Base-by-base conservation (phyloP, 2,329 filamentous ascomycete species). In the Septoria petroselini region DNA sequence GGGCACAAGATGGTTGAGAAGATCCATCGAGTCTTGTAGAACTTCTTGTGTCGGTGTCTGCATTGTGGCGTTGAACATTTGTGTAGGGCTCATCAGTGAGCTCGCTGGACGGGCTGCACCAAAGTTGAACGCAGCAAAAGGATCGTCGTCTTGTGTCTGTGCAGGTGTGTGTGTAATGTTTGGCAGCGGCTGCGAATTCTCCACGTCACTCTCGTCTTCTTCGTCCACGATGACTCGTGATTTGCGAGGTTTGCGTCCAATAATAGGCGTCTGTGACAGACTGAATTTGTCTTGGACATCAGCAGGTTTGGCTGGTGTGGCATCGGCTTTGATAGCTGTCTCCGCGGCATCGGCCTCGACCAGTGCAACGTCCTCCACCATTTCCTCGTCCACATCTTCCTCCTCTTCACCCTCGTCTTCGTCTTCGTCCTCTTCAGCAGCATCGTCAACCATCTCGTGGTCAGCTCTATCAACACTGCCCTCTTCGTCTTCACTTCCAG, bases 21-120 rank as follows among this genome's bases (percentile, higher is more conserved):
- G 59, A 35, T 64, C 67, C 34, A 69, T 54, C 6, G 77, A 79
- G 54, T 79, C 75, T 54, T 71, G 61, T 42, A 64, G 64, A 6
- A 58, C 62, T 1, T 55, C 50, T 47, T 67, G 65, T n/a, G 65
- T 62, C 7, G 64, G 65, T 2, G 62, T 65, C 37, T 65, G 63
- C 65, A 67, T 67, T 2, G 65, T 67, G 4, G 65, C 65, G 27
- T 65, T 59, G 59, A 67, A 67, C 9, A 65, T 65, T 46, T 67
- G 65, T 2, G 65, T 66, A 14, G 64, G 64, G 47, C 62, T 66
- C 59, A 67, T 61, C 38, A 66, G 49, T 8, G 57, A 56, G 37
- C 46, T 55, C n/a, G 50, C 56, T 11, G 45, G 41, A 17, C 55
- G 57, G 14, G 47, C 54, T 21, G 53, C 52, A 8, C 59, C 59